Evolutionary conservation across 192 early-diverging fungal genomes (phyloP), one percentile per base, ranked within the genome.

Genomic region (Rhizophagus clarus): DNA sequence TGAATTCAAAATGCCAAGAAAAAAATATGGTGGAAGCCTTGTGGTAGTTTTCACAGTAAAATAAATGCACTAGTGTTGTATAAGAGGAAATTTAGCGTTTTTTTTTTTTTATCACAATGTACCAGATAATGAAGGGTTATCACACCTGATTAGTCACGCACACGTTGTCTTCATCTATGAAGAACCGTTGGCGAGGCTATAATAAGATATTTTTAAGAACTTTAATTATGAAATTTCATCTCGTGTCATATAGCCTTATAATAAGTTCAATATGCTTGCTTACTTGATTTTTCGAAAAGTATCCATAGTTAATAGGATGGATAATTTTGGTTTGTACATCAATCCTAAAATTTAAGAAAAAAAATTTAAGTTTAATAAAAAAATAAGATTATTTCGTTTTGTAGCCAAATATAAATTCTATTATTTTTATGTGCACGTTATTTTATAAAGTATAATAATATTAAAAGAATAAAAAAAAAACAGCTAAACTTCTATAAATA

Each of bases 231-330:
- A 45, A 10, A 10, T 45, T 45, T 45, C 11, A 10, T 45, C 42
- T 45, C 42, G 42, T 45, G 42, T 12, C n/a, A n/a, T n/a, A n/a
- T n/a, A n/a, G n/a, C n/a, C n/a, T n/a, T n/a, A n/a, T 40, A 40
- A 40, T 40, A 40, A 40, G 5, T 40, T 40, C 37, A 40, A 40
- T 5, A 40, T n/a, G n/a, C n/a, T 32, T 40, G 28, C 45, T 20
- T 28, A 79, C 77, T 69, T 79, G 77, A 28, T 79, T 79, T 67
- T 79, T 79, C 2, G 77, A 71, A 49, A 79, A 79, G 61, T 79
- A 89, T 9, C 89, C 88, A 80, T 86, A 89, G 47, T 90, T 89
- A 71, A 89, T 90, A 0, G 89, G 89, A 69, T 90, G 89, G 3
- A 90, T 79, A 15, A 90, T 82, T 31, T 90, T 90, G 42, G 88